phyloP scores from a whole-genome alignment of 2,329 filamentous ascomycete genomes.

The Exserohilum rostratum region DNA sequence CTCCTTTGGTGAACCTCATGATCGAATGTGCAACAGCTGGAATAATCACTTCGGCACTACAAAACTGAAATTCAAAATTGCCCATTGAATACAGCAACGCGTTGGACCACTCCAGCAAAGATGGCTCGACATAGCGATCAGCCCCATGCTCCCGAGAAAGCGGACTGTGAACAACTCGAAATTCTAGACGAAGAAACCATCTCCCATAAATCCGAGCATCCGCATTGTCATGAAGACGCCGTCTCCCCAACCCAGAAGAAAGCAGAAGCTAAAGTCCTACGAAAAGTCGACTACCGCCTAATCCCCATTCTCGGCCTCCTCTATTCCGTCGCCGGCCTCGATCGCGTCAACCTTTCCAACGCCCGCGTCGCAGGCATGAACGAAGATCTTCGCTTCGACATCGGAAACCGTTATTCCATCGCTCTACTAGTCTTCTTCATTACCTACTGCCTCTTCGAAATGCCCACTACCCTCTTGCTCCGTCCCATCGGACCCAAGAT shows the following conservation, averaged over 20 bases:
- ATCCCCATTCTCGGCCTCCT: slow-evolving; percentile 42
- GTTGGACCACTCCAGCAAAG: too few relatives aligned
- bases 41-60: background rate
- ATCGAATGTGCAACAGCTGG: background rate
- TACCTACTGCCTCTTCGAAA: slow-evolving; percentile 30
- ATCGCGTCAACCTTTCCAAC: slow-evolving; percentile 26
- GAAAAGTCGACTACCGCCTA: slow-evolving; percentile 46
- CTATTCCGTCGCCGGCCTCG: slow-evolving; percentile 29
- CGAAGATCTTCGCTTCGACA: slow-evolving; percentile 17
- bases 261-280: background rate
- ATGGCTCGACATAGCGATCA: background rate
- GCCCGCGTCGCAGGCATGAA: slow-evolving; percentile 24
- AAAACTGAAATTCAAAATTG: too few relatives aligned
- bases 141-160: background rate
- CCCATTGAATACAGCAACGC: too few relatives aligned
- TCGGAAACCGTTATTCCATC: slow-evolving; percentile 24
- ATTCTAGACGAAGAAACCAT: background rate
- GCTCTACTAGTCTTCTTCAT: slow-evolving; percentile 18
- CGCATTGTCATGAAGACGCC: background rate
- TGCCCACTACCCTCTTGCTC: slow-evolving; percentile 37
- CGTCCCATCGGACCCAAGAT: slow-evolving; percentile 32
- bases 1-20: background rate
- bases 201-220: background rate
- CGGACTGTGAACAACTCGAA: background rate
- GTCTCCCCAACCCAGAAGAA: background rate